phyloP scores from a whole-genome alignment of 371 early-diverging fungal genomes.

The Syncephalastrum racemosum region DNA sequence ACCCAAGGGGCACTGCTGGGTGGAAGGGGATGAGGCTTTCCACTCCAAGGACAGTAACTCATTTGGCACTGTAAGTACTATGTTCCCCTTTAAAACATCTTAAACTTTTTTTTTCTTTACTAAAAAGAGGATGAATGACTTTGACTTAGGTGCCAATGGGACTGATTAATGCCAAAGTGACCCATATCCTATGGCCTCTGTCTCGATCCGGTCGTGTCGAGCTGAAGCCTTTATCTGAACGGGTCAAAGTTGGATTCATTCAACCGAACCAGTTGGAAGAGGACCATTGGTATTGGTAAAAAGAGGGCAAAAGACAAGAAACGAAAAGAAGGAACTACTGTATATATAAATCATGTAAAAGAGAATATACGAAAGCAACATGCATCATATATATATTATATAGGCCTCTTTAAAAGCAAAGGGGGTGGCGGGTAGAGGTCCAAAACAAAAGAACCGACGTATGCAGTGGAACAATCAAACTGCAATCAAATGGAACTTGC shows the following conservation, averaged over 20 bases:
- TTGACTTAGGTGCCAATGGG: constrained; percentile 63
- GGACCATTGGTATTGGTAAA: constrained; percentile 22
- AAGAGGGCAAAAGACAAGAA: too few relatives aligned
- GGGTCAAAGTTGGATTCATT: constrained; percentile 27
- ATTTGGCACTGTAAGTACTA: constrained; percentile 75
- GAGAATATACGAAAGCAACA: too few relatives aligned
- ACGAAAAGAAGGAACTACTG: too few relatives aligned
- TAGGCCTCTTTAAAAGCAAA: too few relatives aligned
- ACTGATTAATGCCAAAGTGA: constrained; percentile 62
- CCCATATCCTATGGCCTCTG: constrained; percentile 70
- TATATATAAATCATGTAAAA: too few relatives aligned
- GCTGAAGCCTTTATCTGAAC: constrained; percentile 26
- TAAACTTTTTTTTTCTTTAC: neutral
- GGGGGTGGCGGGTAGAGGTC: too few relatives aligned
- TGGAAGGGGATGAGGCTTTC: constrained; percentile 89
- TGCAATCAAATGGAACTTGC: too few relatives aligned
- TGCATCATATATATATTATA: too few relatives aligned
- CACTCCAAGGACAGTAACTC: constrained; percentile 84
- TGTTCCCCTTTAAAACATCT: neutral
- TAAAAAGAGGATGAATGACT: neutral
- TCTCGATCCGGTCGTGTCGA: constrained; percentile 61
- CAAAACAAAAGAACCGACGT: too few relatives aligned
- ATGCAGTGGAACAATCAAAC: too few relatives aligned
- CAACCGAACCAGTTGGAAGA: constrained; percentile 8
- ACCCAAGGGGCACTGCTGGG: constrained; percentile 90